Conservation (phyloP, 164 flowering plant species). For the Cinnamomum micranthum region DNA sequence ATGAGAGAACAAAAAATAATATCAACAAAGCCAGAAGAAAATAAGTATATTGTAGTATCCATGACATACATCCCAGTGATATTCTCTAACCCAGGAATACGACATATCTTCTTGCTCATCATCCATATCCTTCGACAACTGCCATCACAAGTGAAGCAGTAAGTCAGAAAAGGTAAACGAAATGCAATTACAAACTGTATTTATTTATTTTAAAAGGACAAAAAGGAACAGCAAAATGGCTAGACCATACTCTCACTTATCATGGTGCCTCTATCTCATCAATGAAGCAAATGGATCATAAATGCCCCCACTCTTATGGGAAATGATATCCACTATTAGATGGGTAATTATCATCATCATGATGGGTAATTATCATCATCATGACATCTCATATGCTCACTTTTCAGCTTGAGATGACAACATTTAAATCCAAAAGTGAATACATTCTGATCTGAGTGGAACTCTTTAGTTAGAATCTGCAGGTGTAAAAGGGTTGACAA, state of each 20-base stretch:
- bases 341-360: too few relatives aligned
- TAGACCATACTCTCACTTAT: not conserved
- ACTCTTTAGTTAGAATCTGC: too few relatives aligned
- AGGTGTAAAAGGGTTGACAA: not conserved
- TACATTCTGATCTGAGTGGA: not conserved
- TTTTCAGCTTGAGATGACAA: not conserved
- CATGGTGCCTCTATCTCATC: not conserved
- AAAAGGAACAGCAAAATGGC: not conserved
- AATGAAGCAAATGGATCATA: not conserved
- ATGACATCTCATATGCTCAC: not conserved
- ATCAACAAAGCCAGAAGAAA: too few relatives aligned
- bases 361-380: not conserved
- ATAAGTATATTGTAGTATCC: not conserved
- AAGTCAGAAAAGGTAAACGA: not conserved
- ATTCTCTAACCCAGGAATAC: constrained; percentile 92
- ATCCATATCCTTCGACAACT: constrained; percentile 56
- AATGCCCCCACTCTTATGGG: not conserved
- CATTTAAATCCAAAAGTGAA: not conserved
- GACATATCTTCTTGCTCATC: constrained; percentile 77
- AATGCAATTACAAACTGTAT: too few relatives aligned
- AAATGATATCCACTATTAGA: not conserved
- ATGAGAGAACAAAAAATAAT: too few relatives aligned
- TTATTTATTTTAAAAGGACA: not conserved
- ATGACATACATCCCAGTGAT: constrained; percentile 90
- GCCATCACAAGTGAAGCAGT: not conserved